Percentiles rank a stretch among this genome's conserved stretches.
phyloP scores from a whole-genome alignment of 2,329 filamentous ascomycete genomes.

The Cercospora brassicicola region DNA sequence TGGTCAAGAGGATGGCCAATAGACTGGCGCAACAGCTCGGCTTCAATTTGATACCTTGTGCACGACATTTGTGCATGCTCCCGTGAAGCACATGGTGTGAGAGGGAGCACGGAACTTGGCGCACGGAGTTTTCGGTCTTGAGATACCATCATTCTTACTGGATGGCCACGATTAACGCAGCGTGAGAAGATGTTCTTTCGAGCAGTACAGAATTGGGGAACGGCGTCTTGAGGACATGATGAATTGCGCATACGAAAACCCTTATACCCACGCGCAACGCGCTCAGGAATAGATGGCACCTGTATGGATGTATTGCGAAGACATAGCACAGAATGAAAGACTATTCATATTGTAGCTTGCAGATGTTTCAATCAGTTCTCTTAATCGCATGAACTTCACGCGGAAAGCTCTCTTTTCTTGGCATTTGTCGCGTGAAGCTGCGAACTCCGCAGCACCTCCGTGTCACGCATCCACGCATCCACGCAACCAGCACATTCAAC shows the following conservation, averaged over 20 bases:
- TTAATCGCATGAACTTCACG: neutral
- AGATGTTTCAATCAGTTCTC: neutral
- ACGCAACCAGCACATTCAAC: neutral
- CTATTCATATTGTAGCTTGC: conserved; percentile 1
- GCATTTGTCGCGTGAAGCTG: neutral
- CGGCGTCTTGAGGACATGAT: neutral
- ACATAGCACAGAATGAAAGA: conserved; percentile 12
- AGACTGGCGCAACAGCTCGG: neutral
- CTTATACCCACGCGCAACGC: conserved; percentile 5
- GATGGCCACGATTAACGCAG: conserved; percentile 2
- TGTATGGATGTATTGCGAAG: conserved; percentile 5
- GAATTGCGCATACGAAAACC: conserved; percentile 1
- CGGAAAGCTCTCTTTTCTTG: neutral
- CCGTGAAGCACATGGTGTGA: neutral
- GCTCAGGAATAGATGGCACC: conserved; percentile 6
- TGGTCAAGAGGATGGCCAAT: conserved; percentile 40
- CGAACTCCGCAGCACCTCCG: neutral
- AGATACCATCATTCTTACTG: conserved; percentile 12
- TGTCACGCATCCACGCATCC: neutral
- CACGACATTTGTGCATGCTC: neutral
- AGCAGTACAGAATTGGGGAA: neutral
- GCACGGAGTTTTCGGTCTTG: conserved; percentile 3
- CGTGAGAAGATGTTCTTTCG: neutral
- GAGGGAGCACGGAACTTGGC: neutral
- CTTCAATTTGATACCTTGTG: neutral